Evolutionary conservation across 805 yeast genomes (phyloP), one percentile per base, ranked within the genome.

Genomic region (Candida insectalens): DNA sequence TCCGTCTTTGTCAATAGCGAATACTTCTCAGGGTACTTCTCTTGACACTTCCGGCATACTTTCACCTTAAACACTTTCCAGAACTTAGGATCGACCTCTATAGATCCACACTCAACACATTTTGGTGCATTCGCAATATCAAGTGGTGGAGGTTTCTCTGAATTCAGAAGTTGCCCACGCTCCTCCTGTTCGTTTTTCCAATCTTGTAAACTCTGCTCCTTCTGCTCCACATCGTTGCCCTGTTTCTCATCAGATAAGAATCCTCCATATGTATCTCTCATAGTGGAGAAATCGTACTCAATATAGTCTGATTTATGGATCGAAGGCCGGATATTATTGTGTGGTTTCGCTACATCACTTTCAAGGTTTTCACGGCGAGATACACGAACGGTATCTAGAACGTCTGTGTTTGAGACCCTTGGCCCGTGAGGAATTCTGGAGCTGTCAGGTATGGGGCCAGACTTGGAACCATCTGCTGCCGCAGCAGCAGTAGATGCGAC

Each of bases 1-100:
- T 92, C 99, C 0, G 99, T 92, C 58, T 92, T 92, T 6, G 99
- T 92, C 33, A 92, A 59, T 15, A 92, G 57, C 0, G 97, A 74
- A 53, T 89, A 92, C 49, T 92, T 92, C 26, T 92, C 95, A 0
- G 96, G 95, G 16, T 60, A 58, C 38, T 67, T 66, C 45, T 73
- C 74, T 22, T 74, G 75, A 55, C 98, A 92, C 33, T 69, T 63
- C 33, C 79, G 71, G 55, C 99, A 92, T 6, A 88, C 96, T 10
- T 83, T 64, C 19, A 79, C 61, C 13, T 66, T 63, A 60, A 88
- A 92, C n/a, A 74, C 73, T 8, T 78, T 69, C 47, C 61, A 71
- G 27, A 85, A 50, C 34, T 82, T 70, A 31, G 74, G 76, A 50
- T 92, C 95, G 35, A 92, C 63, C 43, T 89, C 97, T 3, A 81